Evolutionary conservation across 2,329 filamentous ascomycete genomes (phyloP).

Genomic region (Akanthomyces uredinophilus): DNA sequence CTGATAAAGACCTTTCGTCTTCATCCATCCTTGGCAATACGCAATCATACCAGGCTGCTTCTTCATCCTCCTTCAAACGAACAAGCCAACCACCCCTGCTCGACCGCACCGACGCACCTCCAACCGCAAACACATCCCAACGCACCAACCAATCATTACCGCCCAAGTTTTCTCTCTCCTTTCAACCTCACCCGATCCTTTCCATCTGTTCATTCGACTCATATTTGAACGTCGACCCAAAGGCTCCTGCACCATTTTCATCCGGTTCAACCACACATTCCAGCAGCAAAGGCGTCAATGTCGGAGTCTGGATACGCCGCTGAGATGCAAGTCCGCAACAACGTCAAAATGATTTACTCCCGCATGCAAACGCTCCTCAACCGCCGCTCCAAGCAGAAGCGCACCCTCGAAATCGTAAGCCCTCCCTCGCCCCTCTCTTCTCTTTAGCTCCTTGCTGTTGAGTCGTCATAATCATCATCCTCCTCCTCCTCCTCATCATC

Average conservation of each 20-base stretch:
- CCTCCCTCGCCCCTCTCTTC: no score
- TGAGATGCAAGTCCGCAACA: conserved; percentile 30
- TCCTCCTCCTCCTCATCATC: no score
- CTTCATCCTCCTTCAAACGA: no score
- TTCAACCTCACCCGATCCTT: not conserved
- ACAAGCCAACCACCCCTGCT: not conserved
- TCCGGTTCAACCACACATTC: no score
- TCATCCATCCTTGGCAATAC: not conserved
- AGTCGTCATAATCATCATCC: no score
- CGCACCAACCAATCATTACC: conserved; percentile 5
- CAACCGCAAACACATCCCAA: not conserved
- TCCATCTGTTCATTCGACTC: not conserved
- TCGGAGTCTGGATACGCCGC: conserved; percentile 5
- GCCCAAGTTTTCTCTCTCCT: not conserved
- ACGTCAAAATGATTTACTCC: conserved; percentile 39
- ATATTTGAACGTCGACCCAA: not conserved
- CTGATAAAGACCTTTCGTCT: not conserved
- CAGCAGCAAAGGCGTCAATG: not conserved
- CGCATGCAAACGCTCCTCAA: conserved; percentile 41
- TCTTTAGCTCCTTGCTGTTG: no score
- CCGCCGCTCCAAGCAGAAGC: conserved; percentile 38
- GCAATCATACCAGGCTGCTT: no score
- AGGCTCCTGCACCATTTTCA: not conserved
- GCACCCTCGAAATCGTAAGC: conserved; percentile 43
- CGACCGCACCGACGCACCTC: conserved; percentile 1